These are phyloP conservation scores for Ustilago curta DNA, from an alignment of 1,284 basidiomycete species.

Conservation along the genomic window DNA sequence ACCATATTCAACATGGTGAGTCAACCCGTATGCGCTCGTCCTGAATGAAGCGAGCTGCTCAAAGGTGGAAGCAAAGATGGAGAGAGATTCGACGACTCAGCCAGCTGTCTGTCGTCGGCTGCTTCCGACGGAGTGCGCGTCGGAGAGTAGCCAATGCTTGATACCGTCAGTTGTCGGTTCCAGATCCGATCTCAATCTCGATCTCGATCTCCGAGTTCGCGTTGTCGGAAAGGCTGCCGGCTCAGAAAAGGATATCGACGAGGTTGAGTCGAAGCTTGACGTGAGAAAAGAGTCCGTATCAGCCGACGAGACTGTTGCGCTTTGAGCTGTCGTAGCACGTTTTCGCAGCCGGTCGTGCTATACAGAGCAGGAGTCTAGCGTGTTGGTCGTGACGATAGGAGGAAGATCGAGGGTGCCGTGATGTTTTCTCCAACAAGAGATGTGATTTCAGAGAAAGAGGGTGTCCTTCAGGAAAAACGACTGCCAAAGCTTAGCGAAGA, in stretches of 20 bases:
- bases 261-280: neutral
- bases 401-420: neutral
- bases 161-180: neutral
- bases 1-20: constrained; percentile 11
- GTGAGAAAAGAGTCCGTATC: no score
- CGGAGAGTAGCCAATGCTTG: neutral
- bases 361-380: neutral
- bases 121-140: neutral
- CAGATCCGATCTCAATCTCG: neutral
- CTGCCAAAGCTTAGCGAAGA: constrained; percentile 5
- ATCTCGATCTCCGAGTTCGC: neutral
- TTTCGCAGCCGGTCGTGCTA: neutral
- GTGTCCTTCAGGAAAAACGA: neutral
- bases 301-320: neutral
- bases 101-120: neutral
- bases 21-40: neutral
- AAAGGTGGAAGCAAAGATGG: neutral
- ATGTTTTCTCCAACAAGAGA: neutral
- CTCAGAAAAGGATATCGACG: neutral
- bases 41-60: neutral
- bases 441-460: neutral
- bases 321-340: neutral
- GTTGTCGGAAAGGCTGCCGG: neutral
- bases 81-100: neutral
- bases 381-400: constrained; percentile 1